Evolutionary conservation across 495 filamentous ascomycete genomes (phyloP), one percentile per base, ranked within the genome.

Genomic region (Daldinia concentrica): DNA sequence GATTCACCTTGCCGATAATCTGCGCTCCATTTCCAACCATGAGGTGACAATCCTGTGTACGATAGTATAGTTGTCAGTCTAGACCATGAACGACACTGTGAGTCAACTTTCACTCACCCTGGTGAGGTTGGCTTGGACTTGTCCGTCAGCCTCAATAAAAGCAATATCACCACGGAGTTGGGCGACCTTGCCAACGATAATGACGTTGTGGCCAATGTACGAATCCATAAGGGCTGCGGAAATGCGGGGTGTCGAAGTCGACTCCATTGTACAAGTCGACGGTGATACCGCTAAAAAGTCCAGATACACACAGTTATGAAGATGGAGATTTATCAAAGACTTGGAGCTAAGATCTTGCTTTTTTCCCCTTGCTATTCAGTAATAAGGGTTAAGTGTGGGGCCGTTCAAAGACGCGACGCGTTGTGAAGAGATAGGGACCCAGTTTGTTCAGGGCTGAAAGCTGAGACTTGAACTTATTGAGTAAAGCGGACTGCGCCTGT

Each of bases 1-100:
- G 83, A 70, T 93, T 90, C 62, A 99, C 94, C 80, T 95, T 98
- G 59, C 94, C 96, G 45, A 98, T 90, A 66, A 99, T 81, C 81
- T 99, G 96, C 17, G 91, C 90, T 50, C 91, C 87, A 78, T 92
- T 93, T 58, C 92, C 90, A 77, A 92, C 84, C 57, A 87, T 84
- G 41, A 98, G 81, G 78, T 97, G 92, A 34, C 87, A 86, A 68
- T 97, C 94, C 86, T 93, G 45, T 6, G 27, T 27, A 27, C 29
- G 63, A 30, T 68, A 66, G 64, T 22, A 69, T 57, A 58, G 32
- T 51, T n/a, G 60, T 76, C 61, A 69, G 63, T 66, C 27, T 45
- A 68, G 15, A 56, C 51, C 29, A 41, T 30, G 51, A 58, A 17
- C 27, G 5, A 39, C 24, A 19, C 30, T 48, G 22, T 24, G 41